Conservation (phyloP, 2,329 filamentous ascomycete genomes). For the Scytalidium lignicola region DNA sequence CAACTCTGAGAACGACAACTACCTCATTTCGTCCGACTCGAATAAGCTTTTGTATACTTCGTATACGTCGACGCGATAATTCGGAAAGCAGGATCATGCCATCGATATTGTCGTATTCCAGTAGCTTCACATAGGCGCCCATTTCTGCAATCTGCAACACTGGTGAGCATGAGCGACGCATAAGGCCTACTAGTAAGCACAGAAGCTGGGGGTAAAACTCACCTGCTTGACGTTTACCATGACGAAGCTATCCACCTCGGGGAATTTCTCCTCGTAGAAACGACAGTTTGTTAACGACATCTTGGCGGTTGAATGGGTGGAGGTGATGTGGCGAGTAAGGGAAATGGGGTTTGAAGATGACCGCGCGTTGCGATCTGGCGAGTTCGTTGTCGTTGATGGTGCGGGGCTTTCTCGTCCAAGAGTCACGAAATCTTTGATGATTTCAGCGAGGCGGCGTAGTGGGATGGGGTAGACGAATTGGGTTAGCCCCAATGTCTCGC, state of each 20-base stretch:
- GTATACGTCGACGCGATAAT: constrained; percentile 94
- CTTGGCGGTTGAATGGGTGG: constrained; percentile 42
- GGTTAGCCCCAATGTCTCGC: neutral
- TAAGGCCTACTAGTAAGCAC: neutral
- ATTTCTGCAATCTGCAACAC: constrained; percentile 84
- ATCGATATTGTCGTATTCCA: constrained; percentile 99
- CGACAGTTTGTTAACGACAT: constrained; percentile 97
- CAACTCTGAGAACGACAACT: constrained; percentile 94
- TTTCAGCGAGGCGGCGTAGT: neutral
- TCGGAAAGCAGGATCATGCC: constrained; percentile 99
- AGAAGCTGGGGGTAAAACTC: constrained; percentile 27
- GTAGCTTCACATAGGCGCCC: constrained; percentile 98
- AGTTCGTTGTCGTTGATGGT: neutral
- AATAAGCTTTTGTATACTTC: constrained; percentile 98
- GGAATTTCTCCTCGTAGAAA: constrained; percentile 97
- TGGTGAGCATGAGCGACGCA: constrained; percentile 1
- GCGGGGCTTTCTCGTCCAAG: neutral
- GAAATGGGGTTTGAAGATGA: neutral
- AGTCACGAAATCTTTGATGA: neutral
- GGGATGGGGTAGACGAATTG: neutral
- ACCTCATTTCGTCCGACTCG: constrained; percentile 97
- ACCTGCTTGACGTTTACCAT: constrained; percentile 99
- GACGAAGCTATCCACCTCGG: constrained; percentile 98
- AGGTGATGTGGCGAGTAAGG: neutral
- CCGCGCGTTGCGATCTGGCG: neutral